These are phyloP conservation scores for Penicillium janthinellum DNA, from an alignment of 2,329 filamentous ascomycete genomes.

Conservation along the genomic window DNA sequence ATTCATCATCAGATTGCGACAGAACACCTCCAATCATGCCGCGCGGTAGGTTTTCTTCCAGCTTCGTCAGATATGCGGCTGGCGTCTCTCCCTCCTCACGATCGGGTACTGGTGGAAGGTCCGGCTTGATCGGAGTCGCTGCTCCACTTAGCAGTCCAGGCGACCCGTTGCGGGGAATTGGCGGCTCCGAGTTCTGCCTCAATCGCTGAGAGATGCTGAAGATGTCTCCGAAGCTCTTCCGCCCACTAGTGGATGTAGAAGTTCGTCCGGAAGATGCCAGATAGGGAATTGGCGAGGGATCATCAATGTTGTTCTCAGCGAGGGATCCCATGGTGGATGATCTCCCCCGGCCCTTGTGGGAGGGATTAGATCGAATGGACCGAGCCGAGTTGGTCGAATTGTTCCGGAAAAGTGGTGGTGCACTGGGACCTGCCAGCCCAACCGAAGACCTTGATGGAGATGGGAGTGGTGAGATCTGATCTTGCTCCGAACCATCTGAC, in stretches of 20 bases:
- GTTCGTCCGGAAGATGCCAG: constrained; percentile 62
- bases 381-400: constrained; percentile 66
- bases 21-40: constrained; percentile 82
- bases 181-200: constrained; percentile 76
- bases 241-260: constrained; percentile 79
- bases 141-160: constrained; percentile 55
- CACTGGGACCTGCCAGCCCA: constrained; percentile 50
- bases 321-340: constrained; percentile 90
- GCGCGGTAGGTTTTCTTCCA: constrained; percentile 78
- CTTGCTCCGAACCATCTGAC: constrained; percentile 31
- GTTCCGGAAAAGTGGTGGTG: constrained; percentile 56
- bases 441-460: constrained; percentile 57
- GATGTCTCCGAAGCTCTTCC: constrained; percentile 90
- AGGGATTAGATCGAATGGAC: constrained; percentile 62
- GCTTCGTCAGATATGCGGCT: constrained; percentile 79
- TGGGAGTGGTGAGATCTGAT: constrained; percentile 44
- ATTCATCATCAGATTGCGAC: constrained; percentile 82
- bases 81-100: constrained; percentile 86
- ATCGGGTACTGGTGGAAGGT: constrained; percentile 67
- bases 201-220: constrained; percentile 74
- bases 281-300: constrained; percentile 68
- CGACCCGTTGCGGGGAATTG: constrained; percentile 67
- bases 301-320: constrained; percentile 67
- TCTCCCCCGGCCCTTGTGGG: constrained; percentile 63
- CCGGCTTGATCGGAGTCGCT: constrained; percentile 71